Evolutionary conservation across 1,284 basidiomycete species (phyloP).

Genomic region (Kalmanozyma brasiliensis): DNA sequence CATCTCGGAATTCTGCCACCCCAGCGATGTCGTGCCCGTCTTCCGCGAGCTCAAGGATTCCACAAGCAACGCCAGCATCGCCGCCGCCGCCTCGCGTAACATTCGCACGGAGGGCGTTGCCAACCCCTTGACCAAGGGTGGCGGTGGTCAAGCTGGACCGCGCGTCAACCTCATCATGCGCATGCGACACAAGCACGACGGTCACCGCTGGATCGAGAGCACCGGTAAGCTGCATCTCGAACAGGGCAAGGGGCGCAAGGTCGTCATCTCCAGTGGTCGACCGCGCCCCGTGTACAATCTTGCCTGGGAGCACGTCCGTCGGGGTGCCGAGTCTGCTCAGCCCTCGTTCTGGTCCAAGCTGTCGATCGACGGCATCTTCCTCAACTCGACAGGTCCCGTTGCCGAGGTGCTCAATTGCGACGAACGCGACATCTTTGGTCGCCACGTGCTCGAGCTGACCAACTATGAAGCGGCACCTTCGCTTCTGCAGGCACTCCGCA

Average conservation of each 20-base stretch:
- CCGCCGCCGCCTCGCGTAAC: constrained; percentile 59
- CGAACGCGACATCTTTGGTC: constrained; percentile 46
- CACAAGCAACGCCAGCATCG: constrained; percentile 68
- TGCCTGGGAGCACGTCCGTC: constrained; percentile 55
- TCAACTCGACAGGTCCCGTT: constrained; percentile 48
- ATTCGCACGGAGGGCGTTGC: constrained; percentile 50
- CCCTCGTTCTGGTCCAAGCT: constrained; percentile 62
- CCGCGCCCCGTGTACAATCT: constrained; percentile 59
- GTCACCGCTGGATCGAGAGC: constrained; percentile 62
- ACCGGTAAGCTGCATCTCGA: constrained; percentile 63
- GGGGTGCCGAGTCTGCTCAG: constrained; percentile 34
- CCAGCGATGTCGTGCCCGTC: constrained; percentile 87
- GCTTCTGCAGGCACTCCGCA: constrained; percentile 51
- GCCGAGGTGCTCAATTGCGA: constrained; percentile 51
- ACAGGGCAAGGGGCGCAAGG: constrained; percentile 65
- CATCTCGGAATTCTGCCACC: constrained; percentile 83
- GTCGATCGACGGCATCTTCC: constrained; percentile 56
- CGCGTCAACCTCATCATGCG: constrained; percentile 61
- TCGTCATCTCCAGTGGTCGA: constrained; percentile 61
- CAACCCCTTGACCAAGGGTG: constrained; percentile 61
- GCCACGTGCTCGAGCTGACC: constrained; percentile 51
- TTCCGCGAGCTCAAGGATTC: constrained; percentile 91
- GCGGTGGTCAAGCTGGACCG: constrained; percentile 63
- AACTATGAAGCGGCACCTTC: constrained; percentile 54
- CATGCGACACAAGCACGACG: constrained; percentile 60